phyloP scores from a whole-genome alignment of 768 basidiomycete genomes.

The Leccinum uliginosum region DNA sequence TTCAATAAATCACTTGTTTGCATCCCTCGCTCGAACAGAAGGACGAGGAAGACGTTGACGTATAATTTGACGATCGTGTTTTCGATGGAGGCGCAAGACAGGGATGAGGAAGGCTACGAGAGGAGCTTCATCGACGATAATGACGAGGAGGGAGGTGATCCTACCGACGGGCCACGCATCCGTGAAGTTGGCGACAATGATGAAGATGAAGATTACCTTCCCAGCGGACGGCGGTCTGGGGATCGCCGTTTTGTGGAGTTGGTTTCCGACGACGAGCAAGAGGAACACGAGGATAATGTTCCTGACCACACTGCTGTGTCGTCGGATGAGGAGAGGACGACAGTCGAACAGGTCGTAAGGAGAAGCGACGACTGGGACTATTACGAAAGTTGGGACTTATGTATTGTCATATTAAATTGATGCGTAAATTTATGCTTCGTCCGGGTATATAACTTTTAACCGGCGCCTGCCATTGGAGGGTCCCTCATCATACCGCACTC shows the following conservation, averaged over 20 bases:
- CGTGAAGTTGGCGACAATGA: conserved; percentile 19
- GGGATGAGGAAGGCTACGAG: conserved; percentile 41
- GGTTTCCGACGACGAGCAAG: conserved; percentile 12
- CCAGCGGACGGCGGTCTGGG: background rate
- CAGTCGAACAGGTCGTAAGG: no score
- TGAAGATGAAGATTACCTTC: conserved; percentile 7
- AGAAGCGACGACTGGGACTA: no score
- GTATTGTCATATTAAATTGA: no score
- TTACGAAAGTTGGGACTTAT: no score
- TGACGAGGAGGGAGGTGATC: conserved; percentile 20
- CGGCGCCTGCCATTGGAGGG: no score
- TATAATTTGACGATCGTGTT: conserved; percentile 6
- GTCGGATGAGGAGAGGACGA: conserved; percentile 18
- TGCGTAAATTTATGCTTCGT: background rate
- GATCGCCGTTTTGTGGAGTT: background rate
- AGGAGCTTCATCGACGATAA: conserved; percentile 56
- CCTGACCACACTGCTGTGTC: conserved; percentile 6
- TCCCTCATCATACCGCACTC: background rate
- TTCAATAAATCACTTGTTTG: conserved; percentile 3
- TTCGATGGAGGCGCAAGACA: conserved; percentile 17
- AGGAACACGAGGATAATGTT: background rate
- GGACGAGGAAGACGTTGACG: conserved; percentile 14
- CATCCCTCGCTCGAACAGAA: background rate
- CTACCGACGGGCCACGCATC: conserved; percentile 16
- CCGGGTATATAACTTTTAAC: conserved; percentile 26